Base-by-base conservation (phyloP, 495 filamentous ascomycete genomes). In the Recurvomyces mirabilis region DNA sequence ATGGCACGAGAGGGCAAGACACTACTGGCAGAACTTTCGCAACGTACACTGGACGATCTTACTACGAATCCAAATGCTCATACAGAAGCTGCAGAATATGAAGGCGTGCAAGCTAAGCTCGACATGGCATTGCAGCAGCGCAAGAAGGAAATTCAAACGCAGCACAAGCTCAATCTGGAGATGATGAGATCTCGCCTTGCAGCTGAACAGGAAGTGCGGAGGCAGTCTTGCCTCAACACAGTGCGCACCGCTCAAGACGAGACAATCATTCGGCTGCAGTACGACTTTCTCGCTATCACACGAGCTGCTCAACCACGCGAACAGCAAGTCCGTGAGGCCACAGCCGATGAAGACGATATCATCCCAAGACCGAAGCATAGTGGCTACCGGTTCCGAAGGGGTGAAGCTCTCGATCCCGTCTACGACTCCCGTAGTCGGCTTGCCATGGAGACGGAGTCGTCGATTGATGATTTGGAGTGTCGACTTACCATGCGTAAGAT, bases 1-100 rank as follows among this genome's bases (percentile, higher is more conserved):
- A 40, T 65, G 5, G 59, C 55, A 29, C 63, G 63, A 35, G 36
- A 47, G 13, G 35, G 59, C 36, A 66, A 66, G 38, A 42, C 47
- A 1, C 32, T 65, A 20, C 55, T 65, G 4, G 56, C 47, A 4
- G 64, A 66, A 31, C 43, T 66, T 33, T 58, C 57, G 5, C 35
- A 52, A 13, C 52, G 62, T 7, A 54, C 57, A 17, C 33, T 54
- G 20, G 43, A 58, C 17, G 51, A 55, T 14, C 36, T 66, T 10
- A 43, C 59, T 18, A 52, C 51, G 25, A 55, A 60, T 25, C 41
- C 53, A n/a, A 30, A 46, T 1, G 47, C n/a, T 24, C 46, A 62
- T 43, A 48, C 56, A 21, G 25, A 57, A 37, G 51, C 46, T 12
- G 41, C 58, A 1, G 53, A 60, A 24, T 53, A 60, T 40, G 24